Evolutionary conservation across 2,329 filamentous ascomycete species (phyloP).

Genomic region (Talaromyces sp.): DNA sequence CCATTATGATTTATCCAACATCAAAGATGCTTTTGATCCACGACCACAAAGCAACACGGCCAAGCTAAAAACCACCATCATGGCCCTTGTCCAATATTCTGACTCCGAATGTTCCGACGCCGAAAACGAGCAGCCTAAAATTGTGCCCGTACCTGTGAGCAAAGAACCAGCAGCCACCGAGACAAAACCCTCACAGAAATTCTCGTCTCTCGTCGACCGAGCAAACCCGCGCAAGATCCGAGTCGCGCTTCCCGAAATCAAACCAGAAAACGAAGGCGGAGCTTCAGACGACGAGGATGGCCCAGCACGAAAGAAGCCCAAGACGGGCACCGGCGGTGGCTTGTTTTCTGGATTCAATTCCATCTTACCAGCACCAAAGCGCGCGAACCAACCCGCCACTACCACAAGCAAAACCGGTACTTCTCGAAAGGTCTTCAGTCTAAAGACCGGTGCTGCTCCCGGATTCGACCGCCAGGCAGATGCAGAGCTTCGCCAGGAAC

Average conservation of each 20-base stretch:
- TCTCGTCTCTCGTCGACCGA: conserved; percentile 76
- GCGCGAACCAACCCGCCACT: conserved; percentile 16
- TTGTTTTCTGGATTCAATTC: conserved; percentile 79
- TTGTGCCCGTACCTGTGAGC: conserved; percentile 7
- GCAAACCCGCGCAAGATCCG: conserved; percentile 78
- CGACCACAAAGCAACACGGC: background rate
- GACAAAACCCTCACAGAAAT: conserved; percentile 34
- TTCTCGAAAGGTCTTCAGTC: conserved; percentile 56
- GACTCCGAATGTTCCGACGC: conserved; percentile 68
- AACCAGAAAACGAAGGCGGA: conserved; percentile 28
- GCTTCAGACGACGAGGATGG: conserved; percentile 43
- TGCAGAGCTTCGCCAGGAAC: conserved; percentile 28
- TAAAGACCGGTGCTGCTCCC: conserved; percentile 79
- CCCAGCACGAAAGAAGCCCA: conserved; percentile 67
- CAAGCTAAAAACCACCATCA: conserved; percentile 29
- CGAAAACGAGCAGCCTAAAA: conserved; percentile 40
- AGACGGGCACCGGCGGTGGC: conserved; percentile 57
- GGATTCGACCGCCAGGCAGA: conserved; percentile 66
- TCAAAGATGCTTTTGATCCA: background rate
- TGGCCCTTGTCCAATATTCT: conserved; percentile 79
- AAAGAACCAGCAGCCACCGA: conserved; percentile 17
- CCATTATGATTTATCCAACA: background rate
- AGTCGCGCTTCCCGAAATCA: conserved; percentile 64
- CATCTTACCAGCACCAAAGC: conserved; percentile 79
- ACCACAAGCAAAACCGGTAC: conserved; percentile 20